phyloP scores from a whole-genome alignment of 2,329 filamentous ascomycete species.

The Claviceps monticola region DNA sequence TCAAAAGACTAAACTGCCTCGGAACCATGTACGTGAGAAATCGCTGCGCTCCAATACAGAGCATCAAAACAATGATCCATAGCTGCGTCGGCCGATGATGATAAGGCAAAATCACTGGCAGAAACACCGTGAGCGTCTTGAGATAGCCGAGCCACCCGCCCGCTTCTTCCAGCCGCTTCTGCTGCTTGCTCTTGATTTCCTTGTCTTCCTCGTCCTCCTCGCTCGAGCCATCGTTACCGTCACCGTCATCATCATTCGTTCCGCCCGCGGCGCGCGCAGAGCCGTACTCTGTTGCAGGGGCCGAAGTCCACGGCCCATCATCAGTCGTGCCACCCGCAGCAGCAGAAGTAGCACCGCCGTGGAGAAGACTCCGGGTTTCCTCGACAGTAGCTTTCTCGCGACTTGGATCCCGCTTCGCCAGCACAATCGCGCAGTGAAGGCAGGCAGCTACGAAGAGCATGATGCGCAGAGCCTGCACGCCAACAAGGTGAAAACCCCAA shows the following conservation, averaged over 20 bases:
- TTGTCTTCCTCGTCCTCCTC: constrained; percentile 10
- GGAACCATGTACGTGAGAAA: constrained; percentile 14
- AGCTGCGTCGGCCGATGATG: constrained; percentile 13
- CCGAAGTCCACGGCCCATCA: not conserved
- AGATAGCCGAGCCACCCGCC: constrained; percentile 15
- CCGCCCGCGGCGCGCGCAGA: constrained; percentile 10
- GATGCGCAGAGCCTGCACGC: not conserved
- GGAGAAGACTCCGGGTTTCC: constrained; percentile 3
- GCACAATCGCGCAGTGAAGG: not conserved
- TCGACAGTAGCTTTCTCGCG: not conserved
- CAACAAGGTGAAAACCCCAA: constrained; percentile 1
- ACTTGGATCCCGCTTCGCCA: not conserved
- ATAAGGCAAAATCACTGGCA: constrained; percentile 14
- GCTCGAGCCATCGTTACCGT: constrained; percentile 5
- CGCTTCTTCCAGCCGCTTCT: constrained; percentile 11
- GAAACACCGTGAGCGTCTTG: constrained; percentile 12
- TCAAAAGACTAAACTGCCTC: constrained; percentile 13
- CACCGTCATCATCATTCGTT: constrained; percentile 9
- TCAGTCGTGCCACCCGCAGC: too few relatives aligned
- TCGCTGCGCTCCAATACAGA: constrained; percentile 10
- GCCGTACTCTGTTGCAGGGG: constrained; percentile 3
- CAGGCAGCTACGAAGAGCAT: not conserved
- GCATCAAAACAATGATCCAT: constrained; percentile 11
- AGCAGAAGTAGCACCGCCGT: not conserved
- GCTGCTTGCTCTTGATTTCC: constrained; percentile 11